Percentiles rank a stretch among this genome's conserved stretches.
Evolutionary conservation across 495 filamentous ascomycete species (phyloP).

Genomic region (Aspergillus sclerotioniger): DNA sequence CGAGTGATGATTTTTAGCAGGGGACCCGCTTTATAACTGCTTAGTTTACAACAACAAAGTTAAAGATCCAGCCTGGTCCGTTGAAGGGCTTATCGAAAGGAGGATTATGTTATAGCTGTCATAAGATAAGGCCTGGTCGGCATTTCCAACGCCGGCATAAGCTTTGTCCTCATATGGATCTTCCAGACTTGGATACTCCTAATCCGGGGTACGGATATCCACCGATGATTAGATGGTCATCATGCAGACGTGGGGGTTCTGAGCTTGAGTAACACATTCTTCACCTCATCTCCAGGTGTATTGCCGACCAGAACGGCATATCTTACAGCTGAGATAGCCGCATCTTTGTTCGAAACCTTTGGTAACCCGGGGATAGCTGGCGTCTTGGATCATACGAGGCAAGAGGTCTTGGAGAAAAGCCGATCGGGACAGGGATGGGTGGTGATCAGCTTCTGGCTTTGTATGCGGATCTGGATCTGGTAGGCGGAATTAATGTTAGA

Average conservation of each 20-base stretch:
- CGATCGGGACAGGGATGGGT: background rate
- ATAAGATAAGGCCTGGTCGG: background rate
- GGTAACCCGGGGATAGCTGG: background rate
- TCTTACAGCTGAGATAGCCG: background rate
- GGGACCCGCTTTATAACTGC: too few relatives aligned
- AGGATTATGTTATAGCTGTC: background rate
- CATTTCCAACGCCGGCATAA: background rate
- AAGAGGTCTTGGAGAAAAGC: constrained; percentile 3
- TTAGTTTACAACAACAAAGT: too few relatives aligned
- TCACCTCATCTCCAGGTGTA: background rate
- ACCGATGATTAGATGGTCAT: background rate
- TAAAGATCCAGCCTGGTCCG: too few relatives aligned
- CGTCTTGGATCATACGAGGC: background rate
- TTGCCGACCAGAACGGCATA: background rate
- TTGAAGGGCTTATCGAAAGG: background rate
- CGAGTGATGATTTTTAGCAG: too few relatives aligned
- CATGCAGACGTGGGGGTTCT: background rate
- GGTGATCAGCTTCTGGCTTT: background rate
- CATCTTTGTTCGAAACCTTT: background rate
- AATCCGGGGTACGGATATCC: background rate
- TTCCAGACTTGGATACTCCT: background rate
- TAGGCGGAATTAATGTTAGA: background rate
- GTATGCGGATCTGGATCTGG: too few relatives aligned
- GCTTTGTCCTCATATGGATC: background rate
- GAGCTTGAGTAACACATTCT: too few relatives aligned